Conservation (phyloP, 1,284 basidiomycete genomes). For the Cutaneotrichosporon arboriforme region DNA sequence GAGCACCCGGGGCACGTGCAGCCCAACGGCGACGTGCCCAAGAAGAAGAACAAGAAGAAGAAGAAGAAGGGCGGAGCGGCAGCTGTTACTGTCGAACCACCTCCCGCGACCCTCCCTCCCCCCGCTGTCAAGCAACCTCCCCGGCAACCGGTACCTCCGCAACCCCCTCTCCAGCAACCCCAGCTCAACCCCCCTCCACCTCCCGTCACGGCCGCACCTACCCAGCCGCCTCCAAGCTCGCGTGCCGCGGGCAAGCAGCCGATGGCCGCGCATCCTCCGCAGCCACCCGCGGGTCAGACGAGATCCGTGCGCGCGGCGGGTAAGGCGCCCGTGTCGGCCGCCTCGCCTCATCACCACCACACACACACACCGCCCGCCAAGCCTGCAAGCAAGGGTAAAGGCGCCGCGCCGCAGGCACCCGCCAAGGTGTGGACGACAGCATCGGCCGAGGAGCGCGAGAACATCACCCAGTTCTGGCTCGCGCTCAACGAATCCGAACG, state of each 20-base stretch:
- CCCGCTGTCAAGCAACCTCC: conserved; percentile 36
- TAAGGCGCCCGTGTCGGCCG: conserved; percentile 54
- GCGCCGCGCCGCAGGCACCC: conserved; percentile 30
- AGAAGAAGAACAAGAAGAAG: conserved; percentile 55
- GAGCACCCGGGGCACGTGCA: conserved; percentile 18
- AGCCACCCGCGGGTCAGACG: conserved; percentile 39
- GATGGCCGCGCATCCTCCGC: conserved; percentile 51
- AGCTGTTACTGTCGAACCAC: conserved; percentile 18
- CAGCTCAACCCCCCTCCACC: conserved; percentile 37
- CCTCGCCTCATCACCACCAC: conserved; percentile 56
- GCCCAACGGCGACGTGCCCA: conserved; percentile 42
- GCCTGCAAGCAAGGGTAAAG: conserved; percentile 38
- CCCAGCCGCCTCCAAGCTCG: conserved; percentile 56
- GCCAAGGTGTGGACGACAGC: conserved; percentile 77
- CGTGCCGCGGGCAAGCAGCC: conserved; percentile 71
- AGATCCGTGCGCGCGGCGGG: conserved; percentile 50
- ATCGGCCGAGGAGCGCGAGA: conserved; percentile 84
- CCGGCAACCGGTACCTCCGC: conserved; percentile 36
- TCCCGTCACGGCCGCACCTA: conserved; percentile 38
- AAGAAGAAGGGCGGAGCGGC: conserved; percentile 50
- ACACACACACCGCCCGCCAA: conserved; percentile 48
- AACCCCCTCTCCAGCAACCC: conserved; percentile 25
- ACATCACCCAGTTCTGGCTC: conserved; percentile 97
- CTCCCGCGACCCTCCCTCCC: conserved; percentile 43
- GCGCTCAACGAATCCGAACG: conserved; percentile 81